phyloP scores from a whole-genome alignment of 2,329 filamentous ascomycete species.

The Cytospora mali region DNA sequence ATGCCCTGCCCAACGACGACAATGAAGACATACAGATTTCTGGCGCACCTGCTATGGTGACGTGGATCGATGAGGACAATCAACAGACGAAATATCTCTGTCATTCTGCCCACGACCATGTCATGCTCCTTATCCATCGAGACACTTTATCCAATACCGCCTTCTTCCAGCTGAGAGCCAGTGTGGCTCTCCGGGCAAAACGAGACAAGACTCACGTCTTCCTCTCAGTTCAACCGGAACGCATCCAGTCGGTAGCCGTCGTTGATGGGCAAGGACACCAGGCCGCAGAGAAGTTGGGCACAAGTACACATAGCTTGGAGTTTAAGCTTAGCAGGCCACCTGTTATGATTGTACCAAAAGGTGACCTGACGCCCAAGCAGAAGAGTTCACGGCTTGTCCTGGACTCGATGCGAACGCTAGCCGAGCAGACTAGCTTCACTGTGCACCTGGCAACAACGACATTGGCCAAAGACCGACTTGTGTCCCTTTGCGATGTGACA shows the following conservation, averaged over 20 bases:
- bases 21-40: conserved; percentile 5
- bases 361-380: conserved; percentile 17
- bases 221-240: conserved; percentile 3
- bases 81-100: neutral
- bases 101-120: conserved; percentile 10
- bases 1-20: neutral
- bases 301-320: conserved; percentile 8
- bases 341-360: conserved; percentile 5
- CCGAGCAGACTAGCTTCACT: conserved; percentile 2
- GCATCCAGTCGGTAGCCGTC: neutral
- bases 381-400: conserved; percentile 10
- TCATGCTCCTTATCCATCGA: conserved; percentile 9
- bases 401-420: conserved; percentile 6
- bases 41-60: conserved; percentile 6
- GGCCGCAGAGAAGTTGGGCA: conserved; percentile 4
- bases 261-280: neutral
- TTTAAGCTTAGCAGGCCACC: conserved; percentile 3
- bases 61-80: conserved; percentile 3
- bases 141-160: conserved; percentile 1
- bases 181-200: conserved; percentile 4
- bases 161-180: conserved; percentile 15
- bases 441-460: conserved; percentile 4
- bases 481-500: conserved; percentile 4
- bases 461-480: neutral
- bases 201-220: conserved; percentile 15